Evolutionary conservation across 345 rosid species (phyloP).

Genomic region (Erodium maritimum): DNA sequence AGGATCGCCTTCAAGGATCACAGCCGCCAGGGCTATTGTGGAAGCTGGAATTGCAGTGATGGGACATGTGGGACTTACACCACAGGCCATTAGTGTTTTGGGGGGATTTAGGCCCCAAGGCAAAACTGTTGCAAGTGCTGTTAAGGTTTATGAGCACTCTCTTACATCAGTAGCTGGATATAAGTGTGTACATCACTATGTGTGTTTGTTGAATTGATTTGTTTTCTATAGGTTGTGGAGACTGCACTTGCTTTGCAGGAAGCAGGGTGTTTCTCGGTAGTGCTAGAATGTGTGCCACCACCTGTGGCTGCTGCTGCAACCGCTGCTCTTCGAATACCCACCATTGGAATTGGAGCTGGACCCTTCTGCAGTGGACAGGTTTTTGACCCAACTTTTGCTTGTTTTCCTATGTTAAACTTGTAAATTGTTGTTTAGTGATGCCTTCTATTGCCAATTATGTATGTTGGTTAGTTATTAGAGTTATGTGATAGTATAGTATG

Average conservation of each 20-base stretch:
- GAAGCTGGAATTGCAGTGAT: slow-evolving; percentile 94
- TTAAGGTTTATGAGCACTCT: slow-evolving; percentile 38
- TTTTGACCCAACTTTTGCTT: background rate
- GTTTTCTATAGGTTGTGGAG: slow-evolving; percentile 61
- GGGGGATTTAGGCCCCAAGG: slow-evolving; percentile 98
- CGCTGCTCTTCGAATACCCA: slow-evolving; percentile 74
- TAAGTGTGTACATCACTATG: background rate
- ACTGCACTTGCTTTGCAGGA: slow-evolving; percentile 90
- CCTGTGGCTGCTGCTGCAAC: slow-evolving; percentile 92
- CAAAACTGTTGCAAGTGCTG: slow-evolving; percentile 55
- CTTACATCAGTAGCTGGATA: background rate
- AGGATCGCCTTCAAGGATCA: slow-evolving; percentile 66
- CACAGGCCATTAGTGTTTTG: slow-evolving; percentile 93
- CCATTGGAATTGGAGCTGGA: slow-evolving; percentile 95
- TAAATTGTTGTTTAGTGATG: too few species aligned
- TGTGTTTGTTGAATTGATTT: slow-evolving; percentile 2
- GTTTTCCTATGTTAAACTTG: background rate
- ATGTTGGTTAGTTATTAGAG: too few species aligned
- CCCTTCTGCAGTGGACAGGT: slow-evolving; percentile 97
- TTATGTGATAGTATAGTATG: too few species aligned
- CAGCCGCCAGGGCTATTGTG: slow-evolving; percentile 72
- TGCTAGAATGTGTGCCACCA: slow-evolving; percentile 82
- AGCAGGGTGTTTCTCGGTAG: slow-evolving; percentile 85
- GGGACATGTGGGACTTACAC: slow-evolving; percentile 94
- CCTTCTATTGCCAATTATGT: too few species aligned